Conservation (phyloP, 164 flowering plant species). For the Stephania japonica region DNA sequence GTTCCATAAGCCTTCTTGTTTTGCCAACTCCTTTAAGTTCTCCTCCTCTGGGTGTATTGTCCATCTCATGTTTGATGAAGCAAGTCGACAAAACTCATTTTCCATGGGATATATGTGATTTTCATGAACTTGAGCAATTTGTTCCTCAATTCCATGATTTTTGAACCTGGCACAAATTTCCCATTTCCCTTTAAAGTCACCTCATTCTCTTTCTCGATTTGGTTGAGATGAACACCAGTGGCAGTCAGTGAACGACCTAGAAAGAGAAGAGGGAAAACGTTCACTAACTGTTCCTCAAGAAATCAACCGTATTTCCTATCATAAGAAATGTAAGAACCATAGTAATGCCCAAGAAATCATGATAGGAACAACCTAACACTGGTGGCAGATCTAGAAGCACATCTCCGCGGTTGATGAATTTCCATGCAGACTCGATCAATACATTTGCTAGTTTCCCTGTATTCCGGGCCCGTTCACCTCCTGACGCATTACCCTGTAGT, state of each 20-base stretch:
- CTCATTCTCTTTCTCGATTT: conserved; percentile 19
- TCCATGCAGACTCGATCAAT: conserved; percentile 61
- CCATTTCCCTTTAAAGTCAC: conserved; percentile 34
- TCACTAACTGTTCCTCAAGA: not conserved
- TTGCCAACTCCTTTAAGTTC: conserved; percentile 76
- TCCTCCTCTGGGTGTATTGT: conserved; percentile 93
- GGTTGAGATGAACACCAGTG: conserved; percentile 15
- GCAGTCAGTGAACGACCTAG: conserved; percentile 23
- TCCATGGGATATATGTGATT: conserved; percentile 84
- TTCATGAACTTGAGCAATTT: conserved; percentile 82
- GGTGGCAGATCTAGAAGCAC: conserved; percentile 64
- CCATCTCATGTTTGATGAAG: conserved; percentile 72
- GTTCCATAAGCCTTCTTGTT: conserved; percentile 92
- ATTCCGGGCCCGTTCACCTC: conserved; percentile 75
- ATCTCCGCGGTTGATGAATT: conserved; percentile 43
- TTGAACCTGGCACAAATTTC: conserved; percentile 55
- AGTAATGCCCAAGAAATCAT: not conserved
- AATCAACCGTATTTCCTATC: not conserved
- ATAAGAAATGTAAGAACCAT: not conserved
- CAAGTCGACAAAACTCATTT: conserved; percentile 66
- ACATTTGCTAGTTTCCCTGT: conserved; percentile 46
- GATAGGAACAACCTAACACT: conserved; percentile 48
- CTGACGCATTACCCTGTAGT: conserved; percentile 95
- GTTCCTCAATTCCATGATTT: conserved; percentile 46
- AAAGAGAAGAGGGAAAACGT: not conserved